Base-by-base conservation (phyloP, 2,329 filamentous ascomycete genomes). In the Clarireedia monteithiana region DNA sequence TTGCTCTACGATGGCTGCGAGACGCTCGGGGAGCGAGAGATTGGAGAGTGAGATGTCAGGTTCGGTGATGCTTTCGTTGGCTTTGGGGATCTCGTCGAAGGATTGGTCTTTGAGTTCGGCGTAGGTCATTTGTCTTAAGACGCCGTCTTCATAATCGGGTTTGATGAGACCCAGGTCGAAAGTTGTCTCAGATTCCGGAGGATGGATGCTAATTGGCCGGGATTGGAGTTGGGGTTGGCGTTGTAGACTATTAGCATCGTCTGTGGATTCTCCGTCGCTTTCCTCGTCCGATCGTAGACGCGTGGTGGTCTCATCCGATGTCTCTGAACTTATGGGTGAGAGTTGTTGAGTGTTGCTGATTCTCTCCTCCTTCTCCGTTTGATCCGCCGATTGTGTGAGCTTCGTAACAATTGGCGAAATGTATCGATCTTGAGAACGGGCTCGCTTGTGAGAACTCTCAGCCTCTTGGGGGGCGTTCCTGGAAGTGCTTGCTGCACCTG, bases 141-240 rank as follows among this genome's bases (percentile, higher is more conserved):
- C n/a, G 4, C n/a, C 34, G 47, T 53, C 50, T 27, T 53, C 36
- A 23, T 57, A 53, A 26, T 57, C 55, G 20, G 52, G 44, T 20
- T 23, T 20, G 10, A 53, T 53, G 10, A 12, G 27, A 48, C 20
- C 36, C 17, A 40, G 49, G 2, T 46, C 34, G 6, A 47, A 20
- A 7, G 30, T 15, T 9, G 6, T n/a, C 27, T 38, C 42, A 6
- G 34, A 30, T 20, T 46, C 48, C 26, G 50, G 48, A n/a, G 5
- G n/a, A 26, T 48, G 10, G 24, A n/a, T 3, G 20, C 38, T 36
- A n/a, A 46, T 30, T 10, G 54, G 48, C 27, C 49, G 49, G 23
- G 48, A 56, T 46, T 52, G 54, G 17, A 56, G 48, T 14, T 27
- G 34, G 4, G 48, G 48, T 6, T 52, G 48, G n/a, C 47, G 23